Conservation (phyloP, 1,139 yeast genomes). For the Suhomyces choctaworum region DNA sequence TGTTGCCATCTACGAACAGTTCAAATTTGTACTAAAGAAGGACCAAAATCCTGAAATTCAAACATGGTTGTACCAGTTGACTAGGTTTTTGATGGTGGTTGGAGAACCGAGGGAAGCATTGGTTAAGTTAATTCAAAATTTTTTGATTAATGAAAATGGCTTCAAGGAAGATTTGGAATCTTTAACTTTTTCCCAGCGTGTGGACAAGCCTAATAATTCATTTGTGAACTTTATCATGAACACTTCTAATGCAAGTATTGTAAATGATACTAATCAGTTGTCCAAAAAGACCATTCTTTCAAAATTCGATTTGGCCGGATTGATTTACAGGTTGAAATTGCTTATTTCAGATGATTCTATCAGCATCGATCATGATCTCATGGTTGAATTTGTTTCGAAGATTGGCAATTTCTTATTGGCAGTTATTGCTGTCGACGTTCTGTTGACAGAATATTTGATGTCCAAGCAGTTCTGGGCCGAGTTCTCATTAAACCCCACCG, state of each 20-base stretch:
- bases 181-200: slow-evolving; percentile 6
- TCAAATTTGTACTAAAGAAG: slow-evolving; percentile 46
- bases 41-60: slow-evolving; percentile 12
- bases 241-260: slow-evolving; percentile 23
- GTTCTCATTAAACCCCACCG: slow-evolving; percentile 10
- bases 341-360: slow-evolving; percentile 24
- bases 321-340: slow-evolving; percentile 37
- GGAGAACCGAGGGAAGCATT: slow-evolving; percentile 55
- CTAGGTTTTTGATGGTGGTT: slow-evolving; percentile 44
- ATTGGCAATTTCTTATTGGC: slow-evolving; percentile 44
- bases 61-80: slow-evolving; percentile 54
- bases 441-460: slow-evolving; percentile 19
- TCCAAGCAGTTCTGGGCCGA: slow-evolving; percentile 21
- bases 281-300: slow-evolving; percentile 8
- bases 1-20: slow-evolving; percentile 72
- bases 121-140: slow-evolving; percentile 23
- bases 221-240: slow-evolving; percentile 26
- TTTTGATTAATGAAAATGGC: slow-evolving; percentile 13
- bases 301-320: slow-evolving; percentile 49
- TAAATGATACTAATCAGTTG: slow-evolving; percentile 9
- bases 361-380: slow-evolving; percentile 13
- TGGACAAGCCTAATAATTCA: slow-evolving; percentile 8
- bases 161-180: slow-evolving; percentile 4
- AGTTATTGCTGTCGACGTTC: slow-evolving; percentile 15
- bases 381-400: slow-evolving; percentile 29